Evolutionary conservation across 2,329 filamentous ascomycete genomes (phyloP), one percentile per base, ranked within the genome.

Genomic region (Pleurostoma richardsiae): DNA sequence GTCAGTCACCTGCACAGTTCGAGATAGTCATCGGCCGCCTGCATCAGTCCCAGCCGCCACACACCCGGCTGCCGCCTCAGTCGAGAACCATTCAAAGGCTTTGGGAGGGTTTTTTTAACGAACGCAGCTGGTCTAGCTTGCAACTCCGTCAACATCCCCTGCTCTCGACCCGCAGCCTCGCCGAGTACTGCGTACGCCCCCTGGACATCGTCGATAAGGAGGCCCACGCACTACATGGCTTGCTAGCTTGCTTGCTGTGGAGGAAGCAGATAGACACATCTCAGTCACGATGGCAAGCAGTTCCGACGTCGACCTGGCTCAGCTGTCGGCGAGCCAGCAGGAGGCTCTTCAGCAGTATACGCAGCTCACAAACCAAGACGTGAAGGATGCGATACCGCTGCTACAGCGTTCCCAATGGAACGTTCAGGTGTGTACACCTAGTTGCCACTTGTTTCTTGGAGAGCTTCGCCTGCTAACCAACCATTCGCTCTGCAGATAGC

Each of bases 401-500:
- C 74, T 99, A 2, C 80, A 85, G 55, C 77, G 90, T 52, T 96
- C 90, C 47, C 86, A 97, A 74, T 99, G 94, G 94, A 99, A 97
- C 62, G 87, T 96, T 1, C 88, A 92, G 74, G 88, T 90, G 66
- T 36, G 68, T 49, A 11, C 10, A 41, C 26, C 6, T 41, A 39
- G 39, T 29, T 39, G n/a, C 31, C 29, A 40, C 29, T 36, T 39
- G 10, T 45, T 36, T n/a, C 29, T n/a, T 30, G 5, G 8, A 42
- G 4, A 11, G 29, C 11, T 40, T 42, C 46, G 10, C 26, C n/a
- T 19, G 45, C 19, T 7, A 29, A 46, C 29, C 28, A 39, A 27
- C 4, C 33, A 29, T 11, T 33, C 49, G 10, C 44, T 48, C 10
- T 47, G 4, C 62, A 96, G 85, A 96, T 97, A 58, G 92, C 94